Conservation (phyloP, 2,329 filamentous ascomycete species). For the Pseudocercospora macadamiae region DNA sequence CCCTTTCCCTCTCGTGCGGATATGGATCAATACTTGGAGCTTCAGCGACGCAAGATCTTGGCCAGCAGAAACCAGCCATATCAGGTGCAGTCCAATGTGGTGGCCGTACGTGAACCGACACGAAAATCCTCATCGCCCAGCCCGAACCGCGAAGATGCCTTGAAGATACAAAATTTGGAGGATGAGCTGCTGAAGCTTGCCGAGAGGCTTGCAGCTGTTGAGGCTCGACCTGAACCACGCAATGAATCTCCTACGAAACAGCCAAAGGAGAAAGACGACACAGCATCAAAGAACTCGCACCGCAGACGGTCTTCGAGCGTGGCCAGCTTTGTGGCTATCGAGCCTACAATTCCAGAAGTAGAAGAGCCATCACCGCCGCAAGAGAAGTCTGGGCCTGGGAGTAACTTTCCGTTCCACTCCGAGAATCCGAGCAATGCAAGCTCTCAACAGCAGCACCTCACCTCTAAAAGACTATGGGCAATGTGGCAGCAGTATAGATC, state of each 20-base stretch:
- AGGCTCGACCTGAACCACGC: constrained; percentile 5
- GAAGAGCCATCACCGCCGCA: constrained; percentile 1
- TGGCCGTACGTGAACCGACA: constrained; percentile 20
- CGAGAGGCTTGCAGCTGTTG: constrained; percentile 16
- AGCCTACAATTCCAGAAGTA: constrained; percentile 18
- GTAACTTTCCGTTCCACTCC: constrained; percentile 12
- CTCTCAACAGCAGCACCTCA: constrained; percentile 10
- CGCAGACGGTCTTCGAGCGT: constrained; percentile 14
- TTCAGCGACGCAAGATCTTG: constrained; percentile 19
- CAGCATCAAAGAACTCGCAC: constrained; percentile 3
- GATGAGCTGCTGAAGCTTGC: constrained; percentile 17
- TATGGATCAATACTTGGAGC: constrained; percentile 20
- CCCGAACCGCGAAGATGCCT: background rate
- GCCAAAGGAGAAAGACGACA: constrained; percentile 8
- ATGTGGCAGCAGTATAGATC: constrained; percentile 26
- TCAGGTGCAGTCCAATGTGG: constrained; percentile 10
- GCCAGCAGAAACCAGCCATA: constrained; percentile 10
- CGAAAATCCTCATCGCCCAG: background rate
- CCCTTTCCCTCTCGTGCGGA: constrained; percentile 1
- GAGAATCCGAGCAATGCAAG: background rate
- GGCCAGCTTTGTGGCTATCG: constrained; percentile 14
- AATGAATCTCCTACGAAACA: background rate
- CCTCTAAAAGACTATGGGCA: constrained; percentile 19
- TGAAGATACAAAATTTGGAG: constrained; percentile 11
- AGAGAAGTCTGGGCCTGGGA: background rate